Evolutionary conservation across 805 yeast genomes (phyloP), one percentile per base, ranked within the genome.

Genomic region (Kluyveromyces nonfermentans): DNA sequence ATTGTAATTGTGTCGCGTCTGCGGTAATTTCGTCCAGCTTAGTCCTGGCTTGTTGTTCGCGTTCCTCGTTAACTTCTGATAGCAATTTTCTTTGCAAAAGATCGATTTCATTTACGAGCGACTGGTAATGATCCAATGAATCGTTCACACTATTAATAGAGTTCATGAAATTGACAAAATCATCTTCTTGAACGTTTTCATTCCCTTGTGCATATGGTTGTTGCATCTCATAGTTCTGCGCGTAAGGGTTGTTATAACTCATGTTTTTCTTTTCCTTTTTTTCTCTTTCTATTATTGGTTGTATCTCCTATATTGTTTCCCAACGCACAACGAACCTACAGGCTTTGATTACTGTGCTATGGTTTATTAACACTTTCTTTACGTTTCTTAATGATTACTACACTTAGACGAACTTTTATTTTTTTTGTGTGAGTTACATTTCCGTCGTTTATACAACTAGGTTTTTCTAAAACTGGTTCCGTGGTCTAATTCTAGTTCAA

Each of bases 1-100:
- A 73, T 59, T 90, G 95, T 55, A 87, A 73, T 42, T 85, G 76
- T 36, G 85, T 75, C 3, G 95, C 85, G 61, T 88, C 94, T 40
- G 83, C 70, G 41, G 81, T 80, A 46, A 85, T 72, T 47, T 77
- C 71, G 59, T 89, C 96, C 47, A 93, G 73, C 64, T 85, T 87
- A 50, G 75, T 74, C 64, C 87, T 80, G 47, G 79, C 71, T 56
- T 77, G 75, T 44, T 75, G 75, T 57, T 82, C 84, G 56, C 78
- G 80, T 48, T 80, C 83, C 49, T 77, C 78, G 54, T 80, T 80
- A 49, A 84, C 78, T 51, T 85, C 93, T 50, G 79, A 80, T 56
- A 86, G 68, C 33, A 87, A 69, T 53, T 80, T 76, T 58, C 74
- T 72, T 68, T 86, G 95, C 54, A 80, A 72, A 46, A 74, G 71